These are phyloP conservation scores for Apiospora malaysiana DNA, from an alignment of 2,329 filamentous ascomycete genomes.

Conservation along the genomic window DNA sequence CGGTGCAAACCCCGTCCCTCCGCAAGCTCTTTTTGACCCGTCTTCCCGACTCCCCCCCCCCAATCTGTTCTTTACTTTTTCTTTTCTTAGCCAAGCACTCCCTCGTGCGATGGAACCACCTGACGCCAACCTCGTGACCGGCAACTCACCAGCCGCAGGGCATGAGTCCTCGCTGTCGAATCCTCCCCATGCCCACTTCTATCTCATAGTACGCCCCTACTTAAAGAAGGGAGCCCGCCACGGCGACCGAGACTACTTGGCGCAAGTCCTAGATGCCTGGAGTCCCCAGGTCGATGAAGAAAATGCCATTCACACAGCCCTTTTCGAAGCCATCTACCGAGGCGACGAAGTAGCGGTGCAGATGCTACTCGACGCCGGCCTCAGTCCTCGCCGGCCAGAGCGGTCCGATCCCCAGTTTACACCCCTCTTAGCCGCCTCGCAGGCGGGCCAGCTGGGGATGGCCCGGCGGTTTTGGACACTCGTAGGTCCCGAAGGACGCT, in stretches of 20 bases:
- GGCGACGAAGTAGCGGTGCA: slow-evolving; percentile 15
- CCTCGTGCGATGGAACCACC: neutral
- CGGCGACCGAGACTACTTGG: neutral
- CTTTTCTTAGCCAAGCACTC: neutral
- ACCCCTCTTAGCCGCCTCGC: slow-evolving; percentile 16
- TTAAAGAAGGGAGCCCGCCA: neutral
- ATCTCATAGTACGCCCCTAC: neutral
- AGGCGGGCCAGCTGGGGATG: slow-evolving; percentile 4
- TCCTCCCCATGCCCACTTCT: neutral
- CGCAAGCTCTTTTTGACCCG: neutral
- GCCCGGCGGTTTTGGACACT: slow-evolving; percentile 2
- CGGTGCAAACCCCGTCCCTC: neutral
- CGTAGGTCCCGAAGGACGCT: neutral
- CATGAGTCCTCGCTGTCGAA: neutral
- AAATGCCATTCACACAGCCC: neutral
- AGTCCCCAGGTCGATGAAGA: slow-evolving; percentile 3
- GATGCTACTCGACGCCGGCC: slow-evolving; percentile 15
- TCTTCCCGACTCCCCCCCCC: neutral
- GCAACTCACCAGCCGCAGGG: neutral
- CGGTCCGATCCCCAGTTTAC: neutral
- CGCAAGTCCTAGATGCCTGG: neutral
- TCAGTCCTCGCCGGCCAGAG: neutral
- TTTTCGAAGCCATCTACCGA: neutral
- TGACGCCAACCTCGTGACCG: neutral
- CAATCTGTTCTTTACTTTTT: neutral